A percentile compares a stretch with the other conserved stretches of the same genome.
Evolutionary conservation across 2,329 filamentous ascomycete species (phyloP).

Genomic region (Nannizzia gypsea): DNA sequence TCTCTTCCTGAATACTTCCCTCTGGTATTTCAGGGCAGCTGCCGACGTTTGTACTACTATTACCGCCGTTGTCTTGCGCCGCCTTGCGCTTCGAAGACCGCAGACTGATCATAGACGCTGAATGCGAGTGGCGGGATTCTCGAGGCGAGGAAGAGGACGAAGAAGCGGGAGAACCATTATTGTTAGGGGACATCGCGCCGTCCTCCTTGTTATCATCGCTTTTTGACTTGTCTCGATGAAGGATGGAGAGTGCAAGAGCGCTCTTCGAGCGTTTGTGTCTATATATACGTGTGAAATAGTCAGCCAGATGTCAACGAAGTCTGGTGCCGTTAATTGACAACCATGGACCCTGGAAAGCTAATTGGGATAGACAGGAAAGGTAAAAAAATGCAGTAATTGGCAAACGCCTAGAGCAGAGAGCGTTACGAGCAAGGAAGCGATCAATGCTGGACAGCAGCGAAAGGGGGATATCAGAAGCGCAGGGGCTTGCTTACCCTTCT

Average conservation of each 20-base stretch:
- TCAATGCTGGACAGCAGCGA: neutral
- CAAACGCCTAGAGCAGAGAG: neutral
- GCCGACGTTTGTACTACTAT: conserved; percentile 6
- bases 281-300: conserved; percentile 4
- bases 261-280: conserved; percentile 46
- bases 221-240: conserved; percentile 42
- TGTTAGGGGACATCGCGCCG: conserved; percentile 15
- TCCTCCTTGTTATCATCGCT: conserved; percentile 29
- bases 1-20: conserved; percentile 18
- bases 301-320: neutral
- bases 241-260: conserved; percentile 42
- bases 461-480: conserved; percentile 2
- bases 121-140: conserved; percentile 19
- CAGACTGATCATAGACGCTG: conserved; percentile 20
- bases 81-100: conserved; percentile 25
- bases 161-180: conserved; percentile 21
- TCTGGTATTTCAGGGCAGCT: conserved; percentile 17
- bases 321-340: too few relatives aligned
- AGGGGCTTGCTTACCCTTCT: conserved; percentile 20
- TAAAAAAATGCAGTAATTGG: neutral
- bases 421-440: neutral
- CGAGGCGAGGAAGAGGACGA: conserved; percentile 19
- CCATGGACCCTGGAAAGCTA: neutral
- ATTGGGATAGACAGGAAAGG: neutral
- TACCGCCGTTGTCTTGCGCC: conserved; percentile 13